phyloP scores from a whole-genome alignment of 2,329 filamentous ascomycete species.

The Arthrobotrys entomopaga region DNA sequence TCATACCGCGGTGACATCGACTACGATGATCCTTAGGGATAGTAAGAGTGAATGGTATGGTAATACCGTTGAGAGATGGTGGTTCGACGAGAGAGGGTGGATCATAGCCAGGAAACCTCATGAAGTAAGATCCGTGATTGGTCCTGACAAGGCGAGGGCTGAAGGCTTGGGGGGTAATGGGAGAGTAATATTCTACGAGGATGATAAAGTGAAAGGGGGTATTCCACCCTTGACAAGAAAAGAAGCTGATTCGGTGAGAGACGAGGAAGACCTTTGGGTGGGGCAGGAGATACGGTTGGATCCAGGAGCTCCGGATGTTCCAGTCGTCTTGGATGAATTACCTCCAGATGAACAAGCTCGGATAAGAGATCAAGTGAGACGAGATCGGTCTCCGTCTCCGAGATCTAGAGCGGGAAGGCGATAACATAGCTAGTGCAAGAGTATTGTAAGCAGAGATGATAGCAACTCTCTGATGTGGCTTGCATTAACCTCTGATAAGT shows the following conservation, averaged over 20 bases:
- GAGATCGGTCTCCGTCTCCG: too few relatives aligned
- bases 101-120: constrained; percentile 13
- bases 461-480: too few relatives aligned
- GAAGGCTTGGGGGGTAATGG: background rate
- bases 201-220: constrained; percentile 8
- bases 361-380: too few relatives aligned
- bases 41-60: background rate
- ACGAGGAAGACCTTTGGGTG: background rate
- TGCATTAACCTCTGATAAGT: too few relatives aligned
- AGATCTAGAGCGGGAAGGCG: too few relatives aligned
- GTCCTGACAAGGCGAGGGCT: too few relatives aligned
- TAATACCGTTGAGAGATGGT: background rate
- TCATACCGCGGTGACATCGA: constrained; percentile 2
- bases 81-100: constrained; percentile 25
- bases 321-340: background rate
- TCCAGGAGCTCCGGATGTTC: background rate
- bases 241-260: background rate
- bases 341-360: background rate
- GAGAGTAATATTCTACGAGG: background rate
- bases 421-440: too few relatives aligned
- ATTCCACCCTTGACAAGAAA: background rate
- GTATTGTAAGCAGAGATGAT: too few relatives aligned
- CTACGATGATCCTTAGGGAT: background rate
- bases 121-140: background rate
- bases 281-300: background rate